Evolutionary conservation across 257 asterid species (phyloP).

Genomic region (Solanum piurae): DNA sequence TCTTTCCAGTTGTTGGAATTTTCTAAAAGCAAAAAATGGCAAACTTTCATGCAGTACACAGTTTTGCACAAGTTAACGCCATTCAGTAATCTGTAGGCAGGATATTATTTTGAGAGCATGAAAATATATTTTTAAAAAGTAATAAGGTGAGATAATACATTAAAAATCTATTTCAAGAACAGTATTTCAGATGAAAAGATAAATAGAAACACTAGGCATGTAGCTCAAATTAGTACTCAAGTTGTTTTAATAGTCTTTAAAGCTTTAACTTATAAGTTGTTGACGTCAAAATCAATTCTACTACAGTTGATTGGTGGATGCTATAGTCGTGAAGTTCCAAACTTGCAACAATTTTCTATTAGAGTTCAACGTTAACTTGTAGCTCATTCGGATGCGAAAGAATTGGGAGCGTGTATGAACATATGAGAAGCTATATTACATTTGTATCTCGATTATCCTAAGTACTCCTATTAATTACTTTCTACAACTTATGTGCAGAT

Average conservation of each 20-base stretch:
- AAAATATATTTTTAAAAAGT: not conserved
- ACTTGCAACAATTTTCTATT: not conserved
- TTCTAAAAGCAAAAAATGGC: not conserved
- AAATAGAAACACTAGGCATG: not conserved
- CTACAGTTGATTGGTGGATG: not conserved
- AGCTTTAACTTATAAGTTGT: not conserved
- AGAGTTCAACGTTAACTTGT: not conserved
- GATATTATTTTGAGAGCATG: not conserved
- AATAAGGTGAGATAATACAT: not conserved
- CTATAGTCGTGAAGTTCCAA: not conserved
- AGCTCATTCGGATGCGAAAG: not conserved
- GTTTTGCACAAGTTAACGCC: not conserved
- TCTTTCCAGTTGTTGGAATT: not conserved
- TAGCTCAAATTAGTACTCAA: not conserved
- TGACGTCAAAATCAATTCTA: not conserved
- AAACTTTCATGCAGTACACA: not conserved
- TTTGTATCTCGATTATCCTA: not conserved
- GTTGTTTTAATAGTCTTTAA: not conserved
- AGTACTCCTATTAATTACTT: not conserved
- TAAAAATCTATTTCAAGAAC: not conserved
- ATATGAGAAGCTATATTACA: not conserved
- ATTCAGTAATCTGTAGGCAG: not conserved
- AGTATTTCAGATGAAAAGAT: not conserved
- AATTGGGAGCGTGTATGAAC: not conserved
- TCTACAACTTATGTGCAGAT: not conserved